phyloP scores from a whole-genome alignment of 192 early-diverging fungal genomes.

The Coemansia sp. region DNA sequence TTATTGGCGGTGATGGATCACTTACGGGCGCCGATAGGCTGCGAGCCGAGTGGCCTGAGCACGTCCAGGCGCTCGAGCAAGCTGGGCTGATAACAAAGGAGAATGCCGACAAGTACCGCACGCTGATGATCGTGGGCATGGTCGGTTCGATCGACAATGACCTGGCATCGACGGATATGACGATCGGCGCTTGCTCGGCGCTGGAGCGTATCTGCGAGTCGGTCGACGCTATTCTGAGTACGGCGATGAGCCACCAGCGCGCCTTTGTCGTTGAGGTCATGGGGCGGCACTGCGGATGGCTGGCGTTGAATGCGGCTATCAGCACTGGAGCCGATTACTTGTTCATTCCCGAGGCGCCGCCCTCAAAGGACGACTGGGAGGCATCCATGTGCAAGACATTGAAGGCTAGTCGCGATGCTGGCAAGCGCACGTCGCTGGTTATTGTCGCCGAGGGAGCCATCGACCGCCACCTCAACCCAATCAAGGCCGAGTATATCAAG shows the following conservation, averaged over 20 bases:
- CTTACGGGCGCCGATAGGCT: conserved; percentile 93
- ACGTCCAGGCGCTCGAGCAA: conserved; percentile 72
- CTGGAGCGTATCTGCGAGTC: conserved; percentile 95
- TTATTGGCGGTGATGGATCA: conserved; percentile 96
- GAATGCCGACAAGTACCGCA: conserved; percentile 59
- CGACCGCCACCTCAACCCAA: conserved; percentile 82
- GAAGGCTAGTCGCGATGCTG: conserved; percentile 67
- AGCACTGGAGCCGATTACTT: conserved; percentile 92
- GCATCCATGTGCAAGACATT: conserved; percentile 81
- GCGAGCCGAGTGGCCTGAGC: conserved; percentile 85
- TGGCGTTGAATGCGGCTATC: conserved; percentile 83
- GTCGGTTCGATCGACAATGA: conserved; percentile 99
- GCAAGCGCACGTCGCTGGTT: conserved; percentile 90
- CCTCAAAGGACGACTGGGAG: conserved; percentile 85
- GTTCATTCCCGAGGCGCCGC: conserved; percentile 94
- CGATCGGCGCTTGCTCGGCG: conserved; percentile 91
- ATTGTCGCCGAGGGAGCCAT: conserved; percentile 97
- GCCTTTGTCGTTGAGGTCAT: conserved; percentile 99
- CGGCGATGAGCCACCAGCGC: conserved; percentile 90
- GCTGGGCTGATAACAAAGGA: conserved; percentile 58
- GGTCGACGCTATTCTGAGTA: conserved; percentile 89
- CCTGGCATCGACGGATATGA: conserved; percentile 85
- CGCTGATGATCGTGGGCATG: conserved; percentile 92
- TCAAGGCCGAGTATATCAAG: conserved; percentile 82
- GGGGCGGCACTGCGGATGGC: conserved; percentile 98